Evolutionary conservation across 2,329 filamentous ascomycete species (phyloP).

Genomic region (Aurifilum marmelostoma): DNA sequence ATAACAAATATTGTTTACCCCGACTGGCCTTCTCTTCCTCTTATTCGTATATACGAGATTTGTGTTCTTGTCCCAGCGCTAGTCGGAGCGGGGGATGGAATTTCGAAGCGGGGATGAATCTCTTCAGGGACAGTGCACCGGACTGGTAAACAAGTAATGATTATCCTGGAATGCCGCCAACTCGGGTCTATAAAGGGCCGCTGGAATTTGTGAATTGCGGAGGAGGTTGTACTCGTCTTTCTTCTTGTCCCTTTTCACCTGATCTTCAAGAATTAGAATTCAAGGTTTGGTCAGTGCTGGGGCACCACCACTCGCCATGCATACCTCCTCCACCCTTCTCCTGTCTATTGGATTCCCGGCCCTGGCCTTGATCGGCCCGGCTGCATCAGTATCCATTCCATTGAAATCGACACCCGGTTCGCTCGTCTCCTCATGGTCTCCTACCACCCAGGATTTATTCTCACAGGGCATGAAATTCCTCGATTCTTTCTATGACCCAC

Average conservation of each 20-base stretch:
- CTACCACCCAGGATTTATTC: conserved; percentile 37
- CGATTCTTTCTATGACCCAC: conserved; percentile 57
- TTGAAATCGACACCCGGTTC: neutral
- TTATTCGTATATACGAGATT: no score
- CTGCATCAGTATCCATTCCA: neutral
- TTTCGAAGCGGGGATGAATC: neutral
- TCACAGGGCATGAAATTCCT: conserved; percentile 57
- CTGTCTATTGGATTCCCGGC: neutral
- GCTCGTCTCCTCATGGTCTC: neutral
- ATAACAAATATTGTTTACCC: no score
- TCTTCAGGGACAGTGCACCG: neutral
- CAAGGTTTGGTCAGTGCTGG: neutral
- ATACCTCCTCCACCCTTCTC: neutral
- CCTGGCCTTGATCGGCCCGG: neutral
- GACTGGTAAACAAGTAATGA: neutral
- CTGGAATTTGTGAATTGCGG: neutral
- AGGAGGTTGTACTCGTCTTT: neutral
- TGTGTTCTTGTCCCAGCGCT: neutral
- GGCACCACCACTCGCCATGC: neutral
- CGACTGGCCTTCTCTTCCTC: neutral
- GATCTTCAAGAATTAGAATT: neutral
- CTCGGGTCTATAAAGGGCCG: neutral
- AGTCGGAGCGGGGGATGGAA: neutral
- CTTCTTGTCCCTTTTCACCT: neutral
- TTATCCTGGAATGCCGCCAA: neutral